Conservation (phyloP, 305 asterid species). For the Andrographis paniculata region DNA sequence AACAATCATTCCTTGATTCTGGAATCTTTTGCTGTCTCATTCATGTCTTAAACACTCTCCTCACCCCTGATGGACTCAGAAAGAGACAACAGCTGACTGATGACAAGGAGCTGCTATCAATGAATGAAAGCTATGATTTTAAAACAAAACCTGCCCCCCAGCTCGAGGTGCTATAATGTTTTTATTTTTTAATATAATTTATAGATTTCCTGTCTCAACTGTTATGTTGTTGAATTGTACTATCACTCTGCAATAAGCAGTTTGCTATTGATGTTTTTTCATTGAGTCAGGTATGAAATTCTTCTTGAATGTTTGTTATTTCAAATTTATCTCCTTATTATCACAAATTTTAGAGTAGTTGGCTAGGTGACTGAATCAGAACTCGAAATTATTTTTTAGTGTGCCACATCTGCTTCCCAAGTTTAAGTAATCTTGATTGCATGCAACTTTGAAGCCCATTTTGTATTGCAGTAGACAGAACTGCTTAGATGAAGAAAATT, state of each 20-base stretch:
- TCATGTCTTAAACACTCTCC: conserved; percentile 74
- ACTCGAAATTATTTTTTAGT: neutral
- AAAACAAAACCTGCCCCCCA: conserved; percentile 48
- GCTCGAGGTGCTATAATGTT: conserved; percentile 61
- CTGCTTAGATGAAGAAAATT: too few species aligned
- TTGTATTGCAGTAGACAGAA: too few species aligned
- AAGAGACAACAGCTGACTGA: conserved; percentile 20
- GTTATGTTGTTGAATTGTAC: neutral
- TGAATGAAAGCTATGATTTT: conserved; percentile 29
- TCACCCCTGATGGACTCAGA: conserved; percentile 52
- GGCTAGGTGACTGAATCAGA: neutral
- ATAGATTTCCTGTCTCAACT: neutral
- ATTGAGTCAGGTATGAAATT: neutral
- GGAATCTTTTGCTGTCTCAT: conserved; percentile 96
- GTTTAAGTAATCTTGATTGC: neutral
- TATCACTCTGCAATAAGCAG: neutral
- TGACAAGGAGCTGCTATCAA: conserved; percentile 23
- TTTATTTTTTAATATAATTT: too few species aligned
- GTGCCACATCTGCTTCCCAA: neutral
- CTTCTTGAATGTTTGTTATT: neutral
- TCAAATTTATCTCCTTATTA: conserved; percentile 1
- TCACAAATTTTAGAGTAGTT: neutral
- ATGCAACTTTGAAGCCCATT: neutral
- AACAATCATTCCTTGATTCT: conserved; percentile 93
- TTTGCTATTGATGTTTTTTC: neutral